These are phyloP conservation scores for Akebia trifoliata DNA, from an alignment of 164 flowering plant species.

Conservation along the genomic window DNA sequence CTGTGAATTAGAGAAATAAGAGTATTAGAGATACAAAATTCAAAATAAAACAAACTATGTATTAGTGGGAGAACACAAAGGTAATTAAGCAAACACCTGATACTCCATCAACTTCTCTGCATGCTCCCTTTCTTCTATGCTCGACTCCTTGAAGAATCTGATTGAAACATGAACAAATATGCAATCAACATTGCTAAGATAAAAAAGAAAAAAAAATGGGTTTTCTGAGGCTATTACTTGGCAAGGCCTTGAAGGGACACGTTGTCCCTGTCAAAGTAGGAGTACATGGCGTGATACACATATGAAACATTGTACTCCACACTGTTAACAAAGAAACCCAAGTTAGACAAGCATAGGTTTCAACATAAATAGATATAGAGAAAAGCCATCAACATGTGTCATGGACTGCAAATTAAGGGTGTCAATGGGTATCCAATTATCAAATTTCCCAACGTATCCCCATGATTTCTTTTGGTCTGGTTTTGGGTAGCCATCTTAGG, in stretches of 20 bases:
- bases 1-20: constrained; percentile 25
- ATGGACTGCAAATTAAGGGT: too few relatives aligned
- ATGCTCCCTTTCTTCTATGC: constrained; percentile 79
- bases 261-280: constrained; percentile 96
- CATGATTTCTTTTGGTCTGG: too few relatives aligned
- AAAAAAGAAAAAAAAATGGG: background rate
- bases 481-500: too few relatives aligned
- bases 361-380: background rate
- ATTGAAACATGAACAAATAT: background rate
- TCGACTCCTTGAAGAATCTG: constrained; percentile 93
- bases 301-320: constrained; percentile 95
- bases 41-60: background rate
- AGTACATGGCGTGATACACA: constrained; percentile 84
- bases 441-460: too few relatives aligned
- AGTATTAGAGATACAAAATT: constrained; percentile 2
- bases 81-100: constrained; percentile 48
- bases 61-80: background rate
- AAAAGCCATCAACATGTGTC: too few relatives aligned
- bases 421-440: too few relatives aligned
- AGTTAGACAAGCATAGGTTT: background rate
- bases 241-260: constrained; percentile 90
- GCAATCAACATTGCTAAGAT: background rate
- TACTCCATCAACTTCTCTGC: constrained; percentile 94
- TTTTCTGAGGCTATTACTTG: constrained; percentile 36
- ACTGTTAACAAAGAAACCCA: constrained; percentile 33